A percentile compares a stretch with the other conserved stretches of the same genome.
Evolutionary conservation across 352 stramenopile species (phyloP).

Genomic region (Phytophthora ohioensis): DNA sequence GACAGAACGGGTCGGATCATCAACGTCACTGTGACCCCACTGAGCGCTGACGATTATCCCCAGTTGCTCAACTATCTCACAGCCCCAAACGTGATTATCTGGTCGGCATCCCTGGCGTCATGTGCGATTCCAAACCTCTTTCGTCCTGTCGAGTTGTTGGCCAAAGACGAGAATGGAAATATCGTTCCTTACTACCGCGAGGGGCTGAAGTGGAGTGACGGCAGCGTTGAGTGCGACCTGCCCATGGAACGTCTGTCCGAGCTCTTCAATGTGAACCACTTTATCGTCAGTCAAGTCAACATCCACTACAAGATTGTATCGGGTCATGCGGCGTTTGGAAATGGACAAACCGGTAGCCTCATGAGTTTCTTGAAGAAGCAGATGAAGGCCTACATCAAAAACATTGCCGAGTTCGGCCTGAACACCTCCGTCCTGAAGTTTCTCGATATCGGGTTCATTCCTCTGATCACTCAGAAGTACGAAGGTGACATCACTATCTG

Average conservation of each 20-base stretch:
- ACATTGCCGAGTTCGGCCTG: slow-evolving; percentile 85
- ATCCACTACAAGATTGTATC: slow-evolving; percentile 90
- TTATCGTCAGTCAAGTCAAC: slow-evolving; percentile 97
- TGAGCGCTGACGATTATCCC: slow-evolving; percentile 93
- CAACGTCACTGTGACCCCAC: slow-evolving; percentile 98
- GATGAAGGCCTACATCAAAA: slow-evolving; percentile 92
- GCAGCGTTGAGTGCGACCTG: slow-evolving; percentile 94
- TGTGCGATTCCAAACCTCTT: slow-evolving; percentile 97
- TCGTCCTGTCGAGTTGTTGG: slow-evolving; percentile 94
- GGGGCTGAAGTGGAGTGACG: slow-evolving; percentile 95
- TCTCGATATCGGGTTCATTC: slow-evolving; percentile 83
- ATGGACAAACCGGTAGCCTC: slow-evolving; percentile 83
- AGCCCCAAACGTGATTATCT: slow-evolving; percentile 98
- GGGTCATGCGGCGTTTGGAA: slow-evolving; percentile 72
- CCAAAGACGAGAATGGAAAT: slow-evolving; percentile 93
- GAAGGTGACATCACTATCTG: slow-evolving; percentile 99
- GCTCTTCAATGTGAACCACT: slow-evolving; percentile 99
- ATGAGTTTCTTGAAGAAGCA: slow-evolving; percentile 97
- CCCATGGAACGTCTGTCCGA: slow-evolving; percentile 96
- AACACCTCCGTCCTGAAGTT: slow-evolving; percentile 89
- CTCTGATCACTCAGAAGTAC: slow-evolving; percentile 94
- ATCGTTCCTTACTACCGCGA: slow-evolving; percentile 85
- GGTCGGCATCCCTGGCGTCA: slow-evolving; percentile 95
- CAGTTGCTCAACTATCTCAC: slow-evolving; percentile 99
- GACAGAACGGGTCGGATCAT: slow-evolving; percentile 98